Conservation (phyloP, 78 protist genomes). For the Goniomonas avonlea region DNA sequence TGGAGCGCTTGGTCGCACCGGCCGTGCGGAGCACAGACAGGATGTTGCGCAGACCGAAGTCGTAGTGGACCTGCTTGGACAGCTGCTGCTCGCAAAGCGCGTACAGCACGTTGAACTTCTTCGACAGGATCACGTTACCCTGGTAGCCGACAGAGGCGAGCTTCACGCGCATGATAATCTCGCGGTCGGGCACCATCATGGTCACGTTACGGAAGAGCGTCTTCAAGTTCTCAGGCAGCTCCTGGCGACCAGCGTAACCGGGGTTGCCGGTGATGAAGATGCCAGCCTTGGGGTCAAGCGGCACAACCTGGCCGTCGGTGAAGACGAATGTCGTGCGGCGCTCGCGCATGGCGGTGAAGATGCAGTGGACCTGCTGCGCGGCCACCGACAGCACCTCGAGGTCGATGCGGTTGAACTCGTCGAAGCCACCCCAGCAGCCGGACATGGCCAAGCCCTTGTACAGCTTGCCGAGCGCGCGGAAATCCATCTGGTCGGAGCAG, state of each 20-base stretch:
- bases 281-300: slow-evolving; percentile 45
- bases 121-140: slow-evolving; percentile 29
- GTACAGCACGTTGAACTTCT: slow-evolving; percentile 71
- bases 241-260: slow-evolving; percentile 89
- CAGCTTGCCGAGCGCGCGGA: slow-evolving; percentile 58
- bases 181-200: slow-evolving; percentile 87
- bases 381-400: slow-evolving; percentile 78
- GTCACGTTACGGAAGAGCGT: slow-evolving; percentile 72
- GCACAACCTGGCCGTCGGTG: slow-evolving; percentile 46
- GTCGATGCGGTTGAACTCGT: slow-evolving; percentile 89
- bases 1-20: slow-evolving; percentile 41
- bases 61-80: slow-evolving; percentile 80
- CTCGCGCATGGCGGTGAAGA: slow-evolving; percentile 56
- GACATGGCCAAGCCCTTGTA: slow-evolving; percentile 77
- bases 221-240: slow-evolving; percentile 89
- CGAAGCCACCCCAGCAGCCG: slow-evolving; percentile 83
- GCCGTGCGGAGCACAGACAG: slow-evolving; percentile 69
- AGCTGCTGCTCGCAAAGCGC: slow-evolving; percentile 75
- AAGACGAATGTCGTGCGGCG: slow-evolving; percentile 48
- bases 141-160: slow-evolving; percentile 72
- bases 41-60: slow-evolving; percentile 69
- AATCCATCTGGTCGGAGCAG: slow-evolving; percentile 77
- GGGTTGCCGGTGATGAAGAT: slow-evolving; percentile 88
- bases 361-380: slow-evolving; percentile 72
- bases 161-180: slow-evolving; percentile 69